phyloP scores from a whole-genome alignment of 2,329 filamentous ascomycete genomes.

The Alternaria consortialis region DNA sequence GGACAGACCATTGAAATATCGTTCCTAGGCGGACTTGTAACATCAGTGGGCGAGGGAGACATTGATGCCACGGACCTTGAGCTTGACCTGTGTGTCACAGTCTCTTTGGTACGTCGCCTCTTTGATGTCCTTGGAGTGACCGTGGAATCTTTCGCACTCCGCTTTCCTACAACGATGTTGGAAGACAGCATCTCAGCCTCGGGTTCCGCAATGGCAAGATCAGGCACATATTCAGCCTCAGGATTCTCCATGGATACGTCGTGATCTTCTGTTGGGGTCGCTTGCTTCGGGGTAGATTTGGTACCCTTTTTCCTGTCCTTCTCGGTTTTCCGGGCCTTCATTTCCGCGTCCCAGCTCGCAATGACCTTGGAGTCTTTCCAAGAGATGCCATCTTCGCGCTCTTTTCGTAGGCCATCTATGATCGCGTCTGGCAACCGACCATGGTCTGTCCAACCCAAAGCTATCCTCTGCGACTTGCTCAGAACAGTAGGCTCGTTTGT shows the following conservation, averaged over 20 bases:
- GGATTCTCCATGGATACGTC: background rate
- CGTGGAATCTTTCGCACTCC: conserved; percentile 5
- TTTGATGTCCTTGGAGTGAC: conserved; percentile 5
- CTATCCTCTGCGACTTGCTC: conserved; percentile 36
- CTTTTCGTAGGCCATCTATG: conserved; percentile 35
- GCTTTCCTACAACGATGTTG: conserved; percentile 9
- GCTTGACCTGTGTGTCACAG: background rate
- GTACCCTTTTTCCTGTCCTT: conserved; percentile 3
- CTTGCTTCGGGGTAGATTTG: background rate
- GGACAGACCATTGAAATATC: background rate
- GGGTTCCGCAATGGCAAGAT: background rate
- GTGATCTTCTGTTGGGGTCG: background rate
- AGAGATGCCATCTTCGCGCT: conserved; percentile 29
- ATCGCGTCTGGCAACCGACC: conserved; percentile 37
- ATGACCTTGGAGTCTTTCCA: conserved; percentile 30
- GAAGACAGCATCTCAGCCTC: background rate
- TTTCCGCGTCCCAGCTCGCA: conserved; percentile 15
- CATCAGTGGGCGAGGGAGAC: background rate
- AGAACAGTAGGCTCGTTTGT: conserved; percentile 32
- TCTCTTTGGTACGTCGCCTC: conserved; percentile 10
- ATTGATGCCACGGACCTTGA: background rate
- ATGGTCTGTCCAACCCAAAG: conserved; percentile 34
- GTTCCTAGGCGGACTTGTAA: background rate
- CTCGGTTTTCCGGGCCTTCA: conserved; percentile 11
- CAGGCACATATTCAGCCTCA: background rate